A percentile compares a stretch with the other conserved stretches of the same genome.
Conservation (phyloP, 2,329 filamentous ascomycete species). For the Basipetospora sp. region DNA sequence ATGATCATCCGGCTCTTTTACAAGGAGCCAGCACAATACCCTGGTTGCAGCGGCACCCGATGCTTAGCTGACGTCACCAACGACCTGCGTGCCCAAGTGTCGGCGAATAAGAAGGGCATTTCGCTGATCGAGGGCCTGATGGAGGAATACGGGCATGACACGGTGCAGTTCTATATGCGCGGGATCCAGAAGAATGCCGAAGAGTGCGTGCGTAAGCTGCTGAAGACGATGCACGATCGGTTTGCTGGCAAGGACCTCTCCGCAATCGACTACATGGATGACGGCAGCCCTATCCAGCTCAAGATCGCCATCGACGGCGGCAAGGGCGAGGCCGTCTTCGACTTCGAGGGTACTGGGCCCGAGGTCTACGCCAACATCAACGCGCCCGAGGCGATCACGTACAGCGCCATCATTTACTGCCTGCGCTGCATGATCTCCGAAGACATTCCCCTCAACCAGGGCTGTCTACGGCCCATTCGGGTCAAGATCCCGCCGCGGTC, state of each 20-base stretch:
- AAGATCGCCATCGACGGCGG: conserved; percentile 60
- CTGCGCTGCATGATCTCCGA: conserved; percentile 64
- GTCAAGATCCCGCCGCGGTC: conserved; percentile 59
- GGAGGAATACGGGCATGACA: conserved; percentile 60
- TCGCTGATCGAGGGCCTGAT: conserved; percentile 64
- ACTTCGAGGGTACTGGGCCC: conserved; percentile 65
- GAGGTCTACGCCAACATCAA: conserved; percentile 74
- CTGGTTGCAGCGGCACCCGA: conserved; percentile 63
- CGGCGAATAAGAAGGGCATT: conserved; percentile 74
- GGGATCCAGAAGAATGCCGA: conserved; percentile 71
- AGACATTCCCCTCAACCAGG: conserved; percentile 74
- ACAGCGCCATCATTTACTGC: conserved; percentile 79
- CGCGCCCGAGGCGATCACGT: conserved; percentile 67
- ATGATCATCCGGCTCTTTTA: conserved; percentile 59
- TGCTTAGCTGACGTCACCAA: conserved; percentile 71
- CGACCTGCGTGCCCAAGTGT: conserved; percentile 69
- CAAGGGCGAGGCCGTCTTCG: conserved; percentile 65
- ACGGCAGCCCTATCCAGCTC: conserved; percentile 61
- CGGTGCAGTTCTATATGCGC: conserved; percentile 73
- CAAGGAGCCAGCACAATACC: conserved; percentile 57
- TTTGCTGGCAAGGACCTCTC: conserved; percentile 43
- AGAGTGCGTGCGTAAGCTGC: conserved; percentile 53
- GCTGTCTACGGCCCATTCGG: conserved; percentile 60
- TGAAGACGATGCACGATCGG: conserved; percentile 54
- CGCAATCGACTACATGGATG: conserved; percentile 71